Percentiles rank a stretch among this genome's conserved stretches.
These are phyloP conservation scores for Pterula multifida DNA, from an alignment of 1,284 basidiomycete species.

Conservation along the genomic window DNA sequence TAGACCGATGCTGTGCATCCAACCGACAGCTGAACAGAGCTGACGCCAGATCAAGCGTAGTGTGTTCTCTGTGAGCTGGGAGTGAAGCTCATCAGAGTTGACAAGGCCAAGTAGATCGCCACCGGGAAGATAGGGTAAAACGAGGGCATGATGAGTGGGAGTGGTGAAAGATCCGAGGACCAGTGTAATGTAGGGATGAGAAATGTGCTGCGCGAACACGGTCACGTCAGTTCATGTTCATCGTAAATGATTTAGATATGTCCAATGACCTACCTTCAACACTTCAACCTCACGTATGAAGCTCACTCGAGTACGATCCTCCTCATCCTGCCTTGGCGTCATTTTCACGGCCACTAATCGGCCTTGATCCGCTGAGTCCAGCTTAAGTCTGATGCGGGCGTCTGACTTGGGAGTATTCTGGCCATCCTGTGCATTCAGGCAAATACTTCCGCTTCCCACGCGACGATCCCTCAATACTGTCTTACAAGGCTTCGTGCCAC, in stretches of 20 bases:
- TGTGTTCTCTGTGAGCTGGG: conserved; percentile 37
- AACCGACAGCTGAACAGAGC: conserved; percentile 70
- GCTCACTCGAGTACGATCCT: conserved; percentile 65
- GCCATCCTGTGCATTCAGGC: conserved; percentile 5
- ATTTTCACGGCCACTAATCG: conserved; percentile 54
- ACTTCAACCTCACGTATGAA: conserved; percentile 86
- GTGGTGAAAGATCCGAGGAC: conserved; percentile 71
- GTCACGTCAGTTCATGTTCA: conserved; percentile 7
- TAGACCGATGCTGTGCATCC: conserved; percentile 82
- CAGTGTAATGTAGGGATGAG: conserved; percentile 74
- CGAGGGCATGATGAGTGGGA: conserved; percentile 65
- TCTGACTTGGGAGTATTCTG: background rate
- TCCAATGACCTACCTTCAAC: conserved; percentile 41
- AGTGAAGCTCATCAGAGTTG: conserved; percentile 44
- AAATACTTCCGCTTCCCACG: background rate
- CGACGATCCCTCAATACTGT: background rate
- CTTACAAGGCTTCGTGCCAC: background rate
- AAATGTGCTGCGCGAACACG: conserved; percentile 54
- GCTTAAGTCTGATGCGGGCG: conserved; percentile 8
- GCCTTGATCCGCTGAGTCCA: conserved; percentile 8
- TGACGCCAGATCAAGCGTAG: conserved; percentile 72
- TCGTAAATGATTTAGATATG: conserved; percentile 1
- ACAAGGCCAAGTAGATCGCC: conserved; percentile 81
- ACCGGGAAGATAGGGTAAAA: conserved; percentile 68
- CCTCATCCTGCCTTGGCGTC: conserved; percentile 39